Conservation (phyloP, 257 asterid species). For the Solanum clarkiae region DNA sequence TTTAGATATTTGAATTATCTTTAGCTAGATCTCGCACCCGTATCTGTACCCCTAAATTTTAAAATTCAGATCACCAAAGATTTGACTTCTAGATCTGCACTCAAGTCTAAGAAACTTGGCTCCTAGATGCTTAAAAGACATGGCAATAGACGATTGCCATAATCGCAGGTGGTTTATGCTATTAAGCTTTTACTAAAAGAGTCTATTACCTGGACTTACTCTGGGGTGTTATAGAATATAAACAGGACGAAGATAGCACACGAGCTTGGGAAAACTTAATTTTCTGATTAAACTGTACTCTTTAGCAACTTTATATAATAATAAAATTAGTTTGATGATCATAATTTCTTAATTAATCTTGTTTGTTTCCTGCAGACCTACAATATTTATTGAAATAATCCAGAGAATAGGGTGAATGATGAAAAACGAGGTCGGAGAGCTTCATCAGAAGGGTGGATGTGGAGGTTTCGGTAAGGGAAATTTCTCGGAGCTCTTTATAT, state of each 20-base stretch:
- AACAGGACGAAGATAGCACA: neutral
- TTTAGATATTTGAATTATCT: no score
- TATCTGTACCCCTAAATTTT: no score
- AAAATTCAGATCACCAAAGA: no score
- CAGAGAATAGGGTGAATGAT: neutral
- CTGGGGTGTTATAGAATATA: neutral
- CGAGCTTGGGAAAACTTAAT: neutral
- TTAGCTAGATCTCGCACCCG: no score
- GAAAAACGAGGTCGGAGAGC: conserved; percentile 24
- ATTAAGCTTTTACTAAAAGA: no score
- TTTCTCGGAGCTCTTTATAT: conserved; percentile 82
- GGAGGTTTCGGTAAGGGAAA: conserved; percentile 98
- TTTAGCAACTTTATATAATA: neutral
- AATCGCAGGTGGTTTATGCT: neutral
- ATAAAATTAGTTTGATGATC: neutral
- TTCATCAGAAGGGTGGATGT: conserved; percentile 83
- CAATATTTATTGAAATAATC: neutral
- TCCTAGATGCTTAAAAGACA: neutral
- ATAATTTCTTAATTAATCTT: neutral
- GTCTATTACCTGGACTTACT: no score
- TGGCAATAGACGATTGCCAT: neutral
- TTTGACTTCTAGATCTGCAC: no score
- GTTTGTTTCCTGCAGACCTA: neutral
- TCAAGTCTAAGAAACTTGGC: no score
- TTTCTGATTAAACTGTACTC: neutral